These are phyloP conservation scores for Falciphora oryzae DNA, from an alignment of 2,329 filamentous ascomycete species.

Conservation along the genomic window DNA sequence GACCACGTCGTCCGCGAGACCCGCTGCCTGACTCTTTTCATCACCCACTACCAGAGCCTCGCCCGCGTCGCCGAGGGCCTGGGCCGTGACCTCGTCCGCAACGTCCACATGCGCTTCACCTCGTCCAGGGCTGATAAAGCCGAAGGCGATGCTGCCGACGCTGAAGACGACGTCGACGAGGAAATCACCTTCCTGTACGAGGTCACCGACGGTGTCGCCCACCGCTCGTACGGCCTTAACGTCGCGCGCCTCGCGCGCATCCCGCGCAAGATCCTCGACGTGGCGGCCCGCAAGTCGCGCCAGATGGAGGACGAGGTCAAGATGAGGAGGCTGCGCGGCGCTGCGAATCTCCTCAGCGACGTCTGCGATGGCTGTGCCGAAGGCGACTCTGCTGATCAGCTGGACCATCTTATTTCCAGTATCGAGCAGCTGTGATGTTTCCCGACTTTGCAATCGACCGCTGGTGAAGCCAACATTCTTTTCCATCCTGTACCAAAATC, in stretches of 20 bases:
- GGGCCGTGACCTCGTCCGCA: slow-evolving; percentile 57
- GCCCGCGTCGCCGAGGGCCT: slow-evolving; percentile 65
- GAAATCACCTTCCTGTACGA: slow-evolving; percentile 95
- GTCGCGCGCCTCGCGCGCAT: slow-evolving; percentile 83
- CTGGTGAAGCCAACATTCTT: no score
- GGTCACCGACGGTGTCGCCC: slow-evolving; percentile 82
- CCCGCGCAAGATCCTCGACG: slow-evolving; percentile 68
- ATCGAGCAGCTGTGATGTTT: slow-evolving; percentile 50
- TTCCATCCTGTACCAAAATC: no score
- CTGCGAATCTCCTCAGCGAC: slow-evolving; percentile 35
- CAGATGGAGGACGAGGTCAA: slow-evolving; percentile 73
- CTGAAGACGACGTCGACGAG: slow-evolving; percentile 50
- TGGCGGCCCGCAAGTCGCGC: slow-evolving; percentile 71
- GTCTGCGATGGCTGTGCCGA: slow-evolving; percentile 29
- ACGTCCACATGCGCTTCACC: slow-evolving; percentile 92
- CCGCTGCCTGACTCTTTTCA: slow-evolving; percentile 81
- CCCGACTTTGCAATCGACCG: no score
- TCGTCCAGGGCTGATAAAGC: slow-evolving; percentile 22
- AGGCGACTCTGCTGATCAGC: slow-evolving; percentile 26
- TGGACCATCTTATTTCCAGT: slow-evolving; percentile 48
- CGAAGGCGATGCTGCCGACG: slow-evolving; percentile 12
- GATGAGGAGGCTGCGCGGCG: slow-evolving; percentile 52
- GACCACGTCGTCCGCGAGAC: slow-evolving; percentile 73
- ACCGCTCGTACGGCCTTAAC: slow-evolving; percentile 91
- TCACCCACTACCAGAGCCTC: slow-evolving; percentile 94